Conservation (phyloP, 2,329 filamentous ascomycete genomes). For the Lachnellula subtilissima region DNA sequence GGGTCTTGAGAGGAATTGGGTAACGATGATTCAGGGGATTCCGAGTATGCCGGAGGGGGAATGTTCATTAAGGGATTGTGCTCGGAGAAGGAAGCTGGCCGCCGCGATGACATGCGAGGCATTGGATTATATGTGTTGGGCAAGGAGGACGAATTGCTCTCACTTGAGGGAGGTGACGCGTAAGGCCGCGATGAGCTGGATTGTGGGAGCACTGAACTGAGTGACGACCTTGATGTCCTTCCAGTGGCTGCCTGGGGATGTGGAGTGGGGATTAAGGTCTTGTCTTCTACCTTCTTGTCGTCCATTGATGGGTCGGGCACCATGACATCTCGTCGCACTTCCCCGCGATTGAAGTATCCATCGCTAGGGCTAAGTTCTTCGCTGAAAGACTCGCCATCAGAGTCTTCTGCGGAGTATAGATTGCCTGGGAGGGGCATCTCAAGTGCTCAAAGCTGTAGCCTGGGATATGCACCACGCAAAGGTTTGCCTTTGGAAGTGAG, state of each 20-base stretch:
- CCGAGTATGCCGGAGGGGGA: slow-evolving; percentile 27
- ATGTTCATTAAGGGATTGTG: slow-evolving; percentile 14
- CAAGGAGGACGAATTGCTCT: slow-evolving; percentile 3
- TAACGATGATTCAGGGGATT: slow-evolving; percentile 11
- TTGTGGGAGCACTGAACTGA: slow-evolving; percentile 14
- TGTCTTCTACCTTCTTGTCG: slow-evolving; percentile 19
- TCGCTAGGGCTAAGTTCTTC: slow-evolving; percentile 27
- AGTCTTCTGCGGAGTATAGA: slow-evolving; percentile 20
- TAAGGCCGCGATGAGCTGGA: slow-evolving; percentile 17
- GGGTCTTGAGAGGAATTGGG: slow-evolving; percentile 1
- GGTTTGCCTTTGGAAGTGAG: slow-evolving; percentile 1
- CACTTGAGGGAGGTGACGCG: slow-evolving; percentile 16
- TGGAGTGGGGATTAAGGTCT: slow-evolving; percentile 21
- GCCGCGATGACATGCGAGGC: slow-evolving; percentile 13
- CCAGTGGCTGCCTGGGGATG: slow-evolving; percentile 11
- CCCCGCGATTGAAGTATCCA: slow-evolving; percentile 28
- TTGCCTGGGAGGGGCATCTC: slow-evolving; percentile 22
- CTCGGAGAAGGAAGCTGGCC: slow-evolving; percentile 11
- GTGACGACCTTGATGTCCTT: slow-evolving; percentile 14
- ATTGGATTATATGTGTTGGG: slow-evolving; percentile 11
- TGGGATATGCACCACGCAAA: slow-evolving; percentile 3
- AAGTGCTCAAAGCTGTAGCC: slow-evolving; percentile 12
- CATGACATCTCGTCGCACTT: slow-evolving; percentile 15
- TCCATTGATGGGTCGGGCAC: slow-evolving; percentile 24
- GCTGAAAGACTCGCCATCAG: slow-evolving; percentile 25